Base-by-base conservation (phyloP, 768 basidiomycete genomes). In the Suillus paluster region DNA sequence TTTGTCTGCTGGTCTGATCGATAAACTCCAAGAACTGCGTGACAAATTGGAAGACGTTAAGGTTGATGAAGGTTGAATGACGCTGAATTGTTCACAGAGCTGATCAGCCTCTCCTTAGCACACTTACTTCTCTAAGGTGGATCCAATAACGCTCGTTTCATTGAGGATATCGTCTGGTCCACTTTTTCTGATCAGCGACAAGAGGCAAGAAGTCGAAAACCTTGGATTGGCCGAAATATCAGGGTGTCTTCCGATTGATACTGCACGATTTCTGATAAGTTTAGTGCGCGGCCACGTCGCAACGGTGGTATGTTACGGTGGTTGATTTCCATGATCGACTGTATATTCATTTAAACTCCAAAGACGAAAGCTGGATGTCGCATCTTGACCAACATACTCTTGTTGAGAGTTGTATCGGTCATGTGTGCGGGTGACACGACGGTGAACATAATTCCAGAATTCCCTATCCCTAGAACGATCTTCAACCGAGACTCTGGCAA, bases 391-490 rank as follows among this genome's bases (percentile, higher is more conserved):
- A 46, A 23, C 21, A 46, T 23, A 15, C 21, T 46, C 45, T 46
- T 46, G 21, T 25, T 46, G 45, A 46, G 45, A 46, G 23, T 46
- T 46, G 12, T 46, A 46, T 59, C 68, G 15, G 45, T 58, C 25
- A 70, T 69, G 65, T 63, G 63, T n/a, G 44, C 7, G 49, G 57
- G 57, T 3, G 11, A 63, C 14, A 63, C 41, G 39, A 39, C 56
- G 30, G 66, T 70, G 56, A 67, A 69, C 46, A 67, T 70, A 46
- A 70, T 69, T 23, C 64, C 68, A 7, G 66, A 70, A 50, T 70
- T 59, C 39, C 68, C 68, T 39, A 63, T 70, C 52, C n/a, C 68
- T 30, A 67, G 59, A 52, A 70, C 66, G 27, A 25, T 23, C 0
- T 63, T 69, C 59, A 21, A 55, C 21, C 10, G 25, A 55, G 54